These are phyloP conservation scores for Beauveria varroae DNA, from an alignment of 2,329 filamentous ascomycete species.

Conservation along the genomic window DNA sequence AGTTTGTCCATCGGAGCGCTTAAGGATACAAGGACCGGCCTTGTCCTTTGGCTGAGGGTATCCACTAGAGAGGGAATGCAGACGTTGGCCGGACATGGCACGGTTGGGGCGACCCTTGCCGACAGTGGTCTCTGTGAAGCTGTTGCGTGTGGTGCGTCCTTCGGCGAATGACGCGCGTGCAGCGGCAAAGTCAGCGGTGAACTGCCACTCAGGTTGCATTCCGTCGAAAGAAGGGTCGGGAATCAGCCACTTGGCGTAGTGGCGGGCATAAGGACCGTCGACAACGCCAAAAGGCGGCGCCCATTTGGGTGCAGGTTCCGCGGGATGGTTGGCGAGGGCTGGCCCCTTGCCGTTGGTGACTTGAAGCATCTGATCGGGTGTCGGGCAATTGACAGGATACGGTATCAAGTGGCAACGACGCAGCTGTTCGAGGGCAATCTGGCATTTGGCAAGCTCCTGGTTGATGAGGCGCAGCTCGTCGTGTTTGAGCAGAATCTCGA, in stretches of 20 bases:
- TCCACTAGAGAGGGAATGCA: slow-evolving; percentile 62
- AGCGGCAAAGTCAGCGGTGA: slow-evolving; percentile 32
- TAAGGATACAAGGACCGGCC: slow-evolving; percentile 74
- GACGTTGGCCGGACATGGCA: slow-evolving; percentile 49
- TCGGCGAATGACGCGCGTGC: slow-evolving; percentile 46
- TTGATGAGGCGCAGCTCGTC: slow-evolving; percentile 90
- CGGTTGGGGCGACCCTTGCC: slow-evolving; percentile 44
- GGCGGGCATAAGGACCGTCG: slow-evolving; percentile 86
- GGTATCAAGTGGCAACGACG: slow-evolving; percentile 88
- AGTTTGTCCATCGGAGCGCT: slow-evolving; percentile 74
- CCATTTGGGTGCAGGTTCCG: slow-evolving; percentile 63
- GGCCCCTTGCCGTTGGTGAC: slow-evolving; percentile 69
- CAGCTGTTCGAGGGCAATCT: slow-evolving; percentile 86
- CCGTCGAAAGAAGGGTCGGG: slow-evolving; percentile 83
- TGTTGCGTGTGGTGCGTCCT: slow-evolving; percentile 73
- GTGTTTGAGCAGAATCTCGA: slow-evolving; percentile 91
- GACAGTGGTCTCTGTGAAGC: slow-evolving; percentile 38
- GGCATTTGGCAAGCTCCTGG: slow-evolving; percentile 92
- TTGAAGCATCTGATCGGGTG: slow-evolving; percentile 59
- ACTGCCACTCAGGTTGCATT: slow-evolving; percentile 39
- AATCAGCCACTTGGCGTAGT: slow-evolving; percentile 93
- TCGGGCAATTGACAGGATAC: slow-evolving; percentile 66
- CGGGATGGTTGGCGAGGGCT: slow-evolving; percentile 53
- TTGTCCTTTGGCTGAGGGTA: slow-evolving; percentile 73
- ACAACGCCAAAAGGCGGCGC: slow-evolving; percentile 85